Percentiles rank a stretch among this genome's conserved stretches.
Evolutionary conservation across 257 asterid genomes (phyloP).

Genomic region (Solanum corneliomulleri): DNA sequence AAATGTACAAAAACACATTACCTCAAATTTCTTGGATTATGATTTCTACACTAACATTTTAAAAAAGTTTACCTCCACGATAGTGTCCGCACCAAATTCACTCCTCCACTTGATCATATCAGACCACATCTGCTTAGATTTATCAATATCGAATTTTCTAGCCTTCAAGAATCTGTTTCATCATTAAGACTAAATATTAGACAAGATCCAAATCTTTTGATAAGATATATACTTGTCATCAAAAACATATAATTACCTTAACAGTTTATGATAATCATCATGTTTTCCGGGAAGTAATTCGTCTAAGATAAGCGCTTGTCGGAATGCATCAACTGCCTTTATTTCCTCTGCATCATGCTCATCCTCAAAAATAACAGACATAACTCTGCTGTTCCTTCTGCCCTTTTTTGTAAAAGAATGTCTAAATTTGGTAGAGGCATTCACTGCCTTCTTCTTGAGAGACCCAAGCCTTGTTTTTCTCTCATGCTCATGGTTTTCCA

Average conservation of each 20-base stretch:
- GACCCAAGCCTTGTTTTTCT: conserved; percentile 42
- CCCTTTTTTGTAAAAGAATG: conserved; percentile 36
- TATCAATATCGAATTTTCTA: conserved; percentile 77
- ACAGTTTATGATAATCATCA: conserved; percentile 77
- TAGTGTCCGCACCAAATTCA: conserved; percentile 69
- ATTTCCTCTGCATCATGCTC: conserved; percentile 88
- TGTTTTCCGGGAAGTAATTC: conserved; percentile 77
- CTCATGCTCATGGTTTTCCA: conserved; percentile 16
- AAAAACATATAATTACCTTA: conserved; percentile 34
- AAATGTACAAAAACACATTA: neutral
- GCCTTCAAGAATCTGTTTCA: conserved; percentile 74
- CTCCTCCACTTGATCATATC: conserved; percentile 98
- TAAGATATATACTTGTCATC: neutral
- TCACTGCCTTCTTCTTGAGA: conserved; percentile 37
- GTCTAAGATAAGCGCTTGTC: conserved; percentile 81
- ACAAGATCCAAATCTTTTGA: neutral
- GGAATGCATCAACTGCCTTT: conserved; percentile 76
- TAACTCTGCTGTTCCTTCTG: conserved; percentile 59
- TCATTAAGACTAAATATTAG: neutral
- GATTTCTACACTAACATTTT: neutral
- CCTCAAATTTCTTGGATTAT: neutral
- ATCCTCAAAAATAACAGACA: conserved; percentile 65
- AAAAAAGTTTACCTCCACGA: conserved; percentile 48
- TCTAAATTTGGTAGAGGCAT: conserved; percentile 45
- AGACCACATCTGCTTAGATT: conserved; percentile 92